These are phyloP conservation scores for Herpetomonas tarakana DNA, from an alignment of 208 protist genomes.

Conservation along the genomic window DNA sequence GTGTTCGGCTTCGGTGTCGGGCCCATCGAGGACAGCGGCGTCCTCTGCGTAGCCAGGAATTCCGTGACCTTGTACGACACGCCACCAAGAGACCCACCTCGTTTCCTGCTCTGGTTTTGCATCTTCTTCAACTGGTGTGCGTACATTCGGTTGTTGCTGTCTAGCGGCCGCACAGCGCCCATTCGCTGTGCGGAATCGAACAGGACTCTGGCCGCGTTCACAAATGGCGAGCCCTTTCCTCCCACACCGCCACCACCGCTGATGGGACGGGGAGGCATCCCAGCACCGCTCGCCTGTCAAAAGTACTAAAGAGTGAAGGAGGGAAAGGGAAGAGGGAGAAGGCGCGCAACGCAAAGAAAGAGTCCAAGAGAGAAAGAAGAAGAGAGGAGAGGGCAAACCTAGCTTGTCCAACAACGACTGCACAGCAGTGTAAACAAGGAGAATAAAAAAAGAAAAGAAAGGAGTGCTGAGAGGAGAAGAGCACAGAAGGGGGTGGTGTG, in stretches of 20 bases:
- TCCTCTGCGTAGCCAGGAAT: slow-evolving; percentile 71
- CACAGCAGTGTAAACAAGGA: slow-evolving; percentile 10
- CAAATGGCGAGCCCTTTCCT: slow-evolving; percentile 38
- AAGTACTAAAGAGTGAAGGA: too few relatives aligned
- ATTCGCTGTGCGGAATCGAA: slow-evolving; percentile 82
- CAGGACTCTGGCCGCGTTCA: slow-evolving; percentile 75
- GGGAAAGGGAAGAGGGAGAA: too few relatives aligned
- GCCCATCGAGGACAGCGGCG: slow-evolving; percentile 15
- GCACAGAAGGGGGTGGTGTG: neutral
- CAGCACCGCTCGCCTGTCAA: too few relatives aligned
- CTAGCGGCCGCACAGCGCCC: slow-evolving; percentile 67
- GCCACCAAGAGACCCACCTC: slow-evolving; percentile 65
- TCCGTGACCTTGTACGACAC: slow-evolving; percentile 86
- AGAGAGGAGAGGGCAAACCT: too few relatives aligned
- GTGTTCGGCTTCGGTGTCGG: slow-evolving; percentile 3
- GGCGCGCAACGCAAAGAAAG: too few relatives aligned
- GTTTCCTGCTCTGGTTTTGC: slow-evolving; percentile 71
- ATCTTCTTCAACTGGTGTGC: slow-evolving; percentile 78
- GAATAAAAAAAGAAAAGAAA: slow-evolving; percentile 3
- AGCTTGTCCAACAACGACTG: slow-evolving; percentile 1
- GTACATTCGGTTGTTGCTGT: slow-evolving; percentile 52
- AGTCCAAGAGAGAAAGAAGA: too few relatives aligned
- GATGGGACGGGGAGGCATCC: too few relatives aligned
- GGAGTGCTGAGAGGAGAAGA: neutral
- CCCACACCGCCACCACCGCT: neutral